phyloP scores from a whole-genome alignment of 1,284 basidiomycete genomes.

The Tilletia walkeri region DNA sequence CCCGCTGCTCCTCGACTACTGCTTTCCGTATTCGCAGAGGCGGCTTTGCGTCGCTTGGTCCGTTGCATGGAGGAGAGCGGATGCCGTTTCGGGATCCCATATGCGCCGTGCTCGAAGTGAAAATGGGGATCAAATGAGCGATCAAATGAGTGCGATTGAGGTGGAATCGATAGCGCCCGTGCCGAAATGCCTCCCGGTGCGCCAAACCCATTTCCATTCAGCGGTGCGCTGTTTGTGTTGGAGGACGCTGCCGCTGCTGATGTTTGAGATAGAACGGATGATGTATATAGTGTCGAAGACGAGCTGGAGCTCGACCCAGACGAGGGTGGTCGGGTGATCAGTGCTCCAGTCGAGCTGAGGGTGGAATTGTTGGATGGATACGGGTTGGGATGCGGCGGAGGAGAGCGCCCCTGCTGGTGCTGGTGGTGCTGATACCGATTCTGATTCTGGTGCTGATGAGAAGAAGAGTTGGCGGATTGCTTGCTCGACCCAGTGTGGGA shows the following conservation, averaged over 20 bases:
- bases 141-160: neutral
- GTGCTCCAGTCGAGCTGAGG: neutral
- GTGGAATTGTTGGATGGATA: neutral
- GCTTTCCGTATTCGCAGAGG: slow-evolving; percentile 25
- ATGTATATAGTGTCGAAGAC: neutral
- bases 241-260: neutral
- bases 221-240: slow-evolving; percentile 1
- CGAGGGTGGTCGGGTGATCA: slow-evolving; percentile 1
- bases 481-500: neutral
- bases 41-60: slow-evolving; percentile 37
- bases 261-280: neutral
- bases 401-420: slow-evolving; percentile 1
- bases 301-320: neutral
- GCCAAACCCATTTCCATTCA: slow-evolving; percentile 5
- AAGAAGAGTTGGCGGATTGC: neutral
- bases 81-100: slow-evolving; percentile 58
- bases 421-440: neutral
- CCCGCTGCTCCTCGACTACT: slow-evolving; percentile 37
- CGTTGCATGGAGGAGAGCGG: slow-evolving; percentile 38
- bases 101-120: slow-evolving; percentile 55
- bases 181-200: slow-evolving; percentile 13
- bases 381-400: neutral
- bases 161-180: slow-evolving; percentile 3
- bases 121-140: slow-evolving; percentile 19
- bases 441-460: neutral